Conservation (phyloP, 73 alveolate genomes). For the Tetrahymena elliotti region DNA sequence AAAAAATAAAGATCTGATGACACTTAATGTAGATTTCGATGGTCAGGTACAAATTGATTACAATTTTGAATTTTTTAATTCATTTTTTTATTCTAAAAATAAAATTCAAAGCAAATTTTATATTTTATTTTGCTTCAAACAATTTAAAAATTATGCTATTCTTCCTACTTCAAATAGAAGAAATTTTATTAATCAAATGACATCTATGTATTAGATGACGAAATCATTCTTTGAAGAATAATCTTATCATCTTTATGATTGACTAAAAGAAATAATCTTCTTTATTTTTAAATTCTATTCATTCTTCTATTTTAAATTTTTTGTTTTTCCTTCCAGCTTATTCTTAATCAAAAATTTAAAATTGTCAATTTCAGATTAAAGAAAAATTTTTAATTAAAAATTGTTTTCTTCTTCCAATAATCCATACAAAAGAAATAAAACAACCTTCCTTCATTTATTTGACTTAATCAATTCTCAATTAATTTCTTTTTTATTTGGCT, state of each 20-base stretch:
- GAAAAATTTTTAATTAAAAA: background rate
- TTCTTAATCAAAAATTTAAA: background rate
- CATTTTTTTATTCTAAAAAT: background rate
- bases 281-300: background rate
- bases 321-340: background rate
- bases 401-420: background rate
- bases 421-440: background rate
- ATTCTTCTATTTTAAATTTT: background rate
- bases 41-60: background rate
- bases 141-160: no score
- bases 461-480: background rate
- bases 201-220: background rate
- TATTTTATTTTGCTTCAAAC: no score
- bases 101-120: no score
- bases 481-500: background rate
- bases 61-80: background rate
- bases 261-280: no score
- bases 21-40: background rate
- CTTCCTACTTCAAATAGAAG: no score
- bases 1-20: background rate
- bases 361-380: background rate
- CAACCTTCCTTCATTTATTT: background rate
- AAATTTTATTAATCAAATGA: background rate
- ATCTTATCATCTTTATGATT: no score
- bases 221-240: background rate